Percentiles rank a stretch among this genome's conserved stretches.
Evolutionary conservation across 1,284 basidiomycete genomes (phyloP).

Genomic region (Fomitiporia mediterranea): DNA sequence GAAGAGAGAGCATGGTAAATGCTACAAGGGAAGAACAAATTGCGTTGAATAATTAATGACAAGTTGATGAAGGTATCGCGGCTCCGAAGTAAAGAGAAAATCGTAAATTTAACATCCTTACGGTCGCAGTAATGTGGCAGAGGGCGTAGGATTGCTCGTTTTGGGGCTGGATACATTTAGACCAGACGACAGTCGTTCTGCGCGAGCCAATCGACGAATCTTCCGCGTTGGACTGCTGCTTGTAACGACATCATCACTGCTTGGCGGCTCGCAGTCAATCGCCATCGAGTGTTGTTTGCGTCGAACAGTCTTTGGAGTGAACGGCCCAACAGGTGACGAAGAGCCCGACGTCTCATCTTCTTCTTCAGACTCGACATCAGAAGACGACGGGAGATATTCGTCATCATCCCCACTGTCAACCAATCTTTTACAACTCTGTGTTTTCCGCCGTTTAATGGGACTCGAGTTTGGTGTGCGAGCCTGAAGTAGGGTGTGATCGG

Average conservation of each 20-base stretch:
- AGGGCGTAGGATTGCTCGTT: not conserved
- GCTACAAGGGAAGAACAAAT: not conserved
- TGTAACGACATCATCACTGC: constrained; percentile 12
- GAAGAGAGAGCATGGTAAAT: not conserved
- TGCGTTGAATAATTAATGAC: not conserved
- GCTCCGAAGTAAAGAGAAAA: too few species aligned
- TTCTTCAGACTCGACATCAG: constrained; percentile 13
- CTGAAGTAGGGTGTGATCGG: not conserved
- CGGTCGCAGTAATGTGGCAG: not conserved
- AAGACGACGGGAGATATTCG: constrained; percentile 13
- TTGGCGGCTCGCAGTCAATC: constrained; percentile 3
- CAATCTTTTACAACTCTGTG: not conserved
- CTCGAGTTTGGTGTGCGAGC: not conserved
- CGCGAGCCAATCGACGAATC: constrained; percentile 1
- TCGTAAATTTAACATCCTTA: not conserved
- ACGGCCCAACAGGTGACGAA: constrained; percentile 18
- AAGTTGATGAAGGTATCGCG: too few species aligned
- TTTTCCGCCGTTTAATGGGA: constrained; percentile 1
- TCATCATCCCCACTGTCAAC: constrained; percentile 7
- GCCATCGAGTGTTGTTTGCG: not conserved
- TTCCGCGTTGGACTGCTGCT: constrained; percentile 14
- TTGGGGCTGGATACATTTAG: not conserved
- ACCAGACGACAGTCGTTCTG: not conserved
- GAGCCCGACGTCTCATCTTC: constrained; percentile 8
- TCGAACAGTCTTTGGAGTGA: constrained; percentile 8